Conservation (phyloP, 2,329 filamentous ascomycete species). For the Plenodomus tracheiphilus region DNA sequence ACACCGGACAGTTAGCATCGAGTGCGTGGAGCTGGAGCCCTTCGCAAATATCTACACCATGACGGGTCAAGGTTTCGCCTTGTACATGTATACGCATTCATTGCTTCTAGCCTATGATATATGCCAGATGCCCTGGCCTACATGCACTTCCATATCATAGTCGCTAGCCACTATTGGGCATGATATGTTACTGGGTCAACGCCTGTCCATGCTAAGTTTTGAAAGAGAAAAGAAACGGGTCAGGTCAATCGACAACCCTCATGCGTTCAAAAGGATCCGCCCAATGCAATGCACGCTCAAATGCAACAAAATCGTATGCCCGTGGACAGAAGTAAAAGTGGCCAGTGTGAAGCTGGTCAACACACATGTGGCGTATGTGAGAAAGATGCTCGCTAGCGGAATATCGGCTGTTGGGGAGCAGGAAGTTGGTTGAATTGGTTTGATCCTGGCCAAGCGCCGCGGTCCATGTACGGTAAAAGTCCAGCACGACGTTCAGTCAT, state of each 20-base stretch:
- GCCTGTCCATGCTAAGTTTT: constrained; percentile 25
- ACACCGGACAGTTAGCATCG: too few relatives aligned
- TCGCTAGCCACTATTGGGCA: background rate
- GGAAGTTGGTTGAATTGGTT: constrained; percentile 47
- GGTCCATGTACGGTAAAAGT: constrained; percentile 49
- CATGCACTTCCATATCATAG: background rate
- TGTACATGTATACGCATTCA: background rate
- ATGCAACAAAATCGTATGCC: constrained; percentile 31
- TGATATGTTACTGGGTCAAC: constrained; percentile 14
- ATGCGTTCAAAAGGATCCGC: constrained; percentile 19
- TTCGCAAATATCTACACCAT: too few relatives aligned
- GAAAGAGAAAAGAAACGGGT: constrained; percentile 12
- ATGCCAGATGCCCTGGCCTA: background rate
- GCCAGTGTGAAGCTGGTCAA: background rate
- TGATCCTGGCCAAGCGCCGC: constrained; percentile 42
- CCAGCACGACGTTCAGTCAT: constrained; percentile 51
- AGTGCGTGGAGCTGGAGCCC: too few relatives aligned
- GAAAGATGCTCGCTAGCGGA: constrained; percentile 27
- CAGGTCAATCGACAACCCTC: constrained; percentile 17
- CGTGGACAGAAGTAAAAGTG: constrained; percentile 11
- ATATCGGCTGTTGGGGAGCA: constrained; percentile 42
- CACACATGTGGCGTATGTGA: background rate
- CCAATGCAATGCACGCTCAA: constrained; percentile 44
- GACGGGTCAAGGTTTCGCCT: too few relatives aligned
- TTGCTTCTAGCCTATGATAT: background rate